A percentile compares a stretch with the other conserved stretches of the same genome.
phyloP scores from a whole-genome alignment of 345 rosid genomes.

The Hibiscus syriacus region DNA sequence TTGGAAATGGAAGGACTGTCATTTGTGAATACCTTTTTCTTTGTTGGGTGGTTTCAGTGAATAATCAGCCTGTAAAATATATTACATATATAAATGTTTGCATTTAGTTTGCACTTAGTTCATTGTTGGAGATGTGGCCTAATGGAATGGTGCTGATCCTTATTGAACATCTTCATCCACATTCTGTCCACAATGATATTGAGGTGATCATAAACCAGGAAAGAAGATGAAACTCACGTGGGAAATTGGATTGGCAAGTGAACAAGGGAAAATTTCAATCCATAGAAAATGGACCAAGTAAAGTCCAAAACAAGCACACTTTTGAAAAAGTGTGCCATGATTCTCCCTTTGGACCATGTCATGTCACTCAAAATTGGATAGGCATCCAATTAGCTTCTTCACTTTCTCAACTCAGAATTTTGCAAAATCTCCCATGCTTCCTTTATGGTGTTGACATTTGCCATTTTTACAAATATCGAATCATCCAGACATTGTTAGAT shows the following conservation, averaged over 20 bases:
- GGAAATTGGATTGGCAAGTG: background rate
- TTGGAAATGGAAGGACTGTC: conserved; percentile 8
- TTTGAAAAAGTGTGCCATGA: background rate
- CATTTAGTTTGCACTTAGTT: too few species aligned
- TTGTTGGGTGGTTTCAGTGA: conserved; percentile 14
- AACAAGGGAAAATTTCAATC: background rate
- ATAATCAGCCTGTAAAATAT: conserved; percentile 13
- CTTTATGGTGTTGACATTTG: too few species aligned
- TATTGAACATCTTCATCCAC: background rate
- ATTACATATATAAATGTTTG: background rate
- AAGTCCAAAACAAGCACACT: background rate
- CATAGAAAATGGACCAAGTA: background rate
- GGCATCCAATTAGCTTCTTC: conserved; percentile 10
- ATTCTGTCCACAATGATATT: background rate
- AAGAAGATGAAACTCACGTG: too few species aligned
- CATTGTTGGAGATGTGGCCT: conserved; percentile 4
- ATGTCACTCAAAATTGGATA: background rate
- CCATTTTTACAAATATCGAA: too few species aligned
- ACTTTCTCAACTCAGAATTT: too few species aligned
- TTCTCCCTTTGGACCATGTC: background rate
- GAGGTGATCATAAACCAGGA: background rate
- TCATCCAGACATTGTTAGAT: too few species aligned
- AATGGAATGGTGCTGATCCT: conserved; percentile 11
- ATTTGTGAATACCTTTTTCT: conserved; percentile 15
- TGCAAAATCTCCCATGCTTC: too few species aligned